Evolutionary conservation across 1,139 yeast species (phyloP).

Genomic region (Magnusiomyces fungicola): DNA sequence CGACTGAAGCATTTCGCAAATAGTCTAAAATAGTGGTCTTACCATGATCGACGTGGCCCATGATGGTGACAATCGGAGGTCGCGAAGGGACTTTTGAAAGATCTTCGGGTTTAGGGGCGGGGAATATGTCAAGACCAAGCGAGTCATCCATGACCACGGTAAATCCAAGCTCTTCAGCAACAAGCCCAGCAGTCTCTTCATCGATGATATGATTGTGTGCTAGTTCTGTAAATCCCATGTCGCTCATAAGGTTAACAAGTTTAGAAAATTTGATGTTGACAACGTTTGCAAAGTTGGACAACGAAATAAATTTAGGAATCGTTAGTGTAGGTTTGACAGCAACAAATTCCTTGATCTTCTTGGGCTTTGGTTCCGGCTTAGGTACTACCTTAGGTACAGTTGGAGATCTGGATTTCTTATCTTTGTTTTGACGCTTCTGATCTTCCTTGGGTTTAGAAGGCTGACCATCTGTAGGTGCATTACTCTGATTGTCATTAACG

Average conservation of each 20-base stretch:
- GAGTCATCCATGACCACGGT: constrained; percentile 51
- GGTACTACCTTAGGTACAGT: too few relatives aligned
- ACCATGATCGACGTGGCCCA: constrained; percentile 99
- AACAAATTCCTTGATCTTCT: constrained; percentile 18
- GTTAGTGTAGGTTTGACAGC: constrained; percentile 33
- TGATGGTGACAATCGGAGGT: constrained; percentile 92
- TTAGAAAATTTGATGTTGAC: constrained; percentile 57
- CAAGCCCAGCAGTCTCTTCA: constrained; percentile 72
- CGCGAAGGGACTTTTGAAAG: constrained; percentile 45
- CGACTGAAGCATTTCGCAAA: constrained; percentile 76
- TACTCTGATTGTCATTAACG: too few relatives aligned
- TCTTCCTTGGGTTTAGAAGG: too few relatives aligned
- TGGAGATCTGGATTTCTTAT: too few relatives aligned
- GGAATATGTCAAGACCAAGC: constrained; percentile 56
- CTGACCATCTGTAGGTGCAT: too few relatives aligned
- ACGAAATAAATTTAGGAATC: constrained; percentile 67
- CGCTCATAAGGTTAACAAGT: constrained; percentile 50
- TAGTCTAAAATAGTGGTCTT: constrained; percentile 89
- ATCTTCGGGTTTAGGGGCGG: constrained; percentile 35
- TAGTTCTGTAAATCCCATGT: constrained; percentile 69
- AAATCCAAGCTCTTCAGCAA: constrained; percentile 85
- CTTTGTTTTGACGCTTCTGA: too few relatives aligned
- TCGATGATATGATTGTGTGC: constrained; percentile 77
- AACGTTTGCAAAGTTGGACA: constrained; percentile 67
- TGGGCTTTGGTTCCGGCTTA: background rate